A percentile compares a stretch with the other conserved stretches of the same genome.
Evolutionary conservation across 2,329 filamentous ascomycete species (phyloP).

Genomic region (Monosporascus sp.): DNA sequence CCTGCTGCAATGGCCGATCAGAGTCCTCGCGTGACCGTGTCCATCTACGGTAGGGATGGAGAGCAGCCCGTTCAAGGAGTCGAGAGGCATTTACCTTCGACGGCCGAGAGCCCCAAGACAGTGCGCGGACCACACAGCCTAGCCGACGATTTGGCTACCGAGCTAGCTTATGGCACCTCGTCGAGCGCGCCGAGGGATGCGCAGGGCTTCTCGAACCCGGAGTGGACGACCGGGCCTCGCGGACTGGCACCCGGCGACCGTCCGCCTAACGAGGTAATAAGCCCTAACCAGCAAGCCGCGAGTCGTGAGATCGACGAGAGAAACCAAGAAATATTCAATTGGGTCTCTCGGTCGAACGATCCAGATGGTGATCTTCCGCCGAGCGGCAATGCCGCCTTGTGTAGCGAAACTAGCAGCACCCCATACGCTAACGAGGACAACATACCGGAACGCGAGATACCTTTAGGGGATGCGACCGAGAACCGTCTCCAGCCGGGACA

Average conservation of each 20-base stretch:
- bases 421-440: slow-evolving; percentile 26
- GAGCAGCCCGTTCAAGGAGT: slow-evolving; percentile 29
- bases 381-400: slow-evolving; percentile 5
- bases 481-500: slow-evolving; percentile 45
- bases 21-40: slow-evolving; percentile 52
- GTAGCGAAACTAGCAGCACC: slow-evolving; percentile 4
- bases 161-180: slow-evolving; percentile 12
- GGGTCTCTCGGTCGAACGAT: slow-evolving; percentile 35
- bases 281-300: slow-evolving; percentile 43
- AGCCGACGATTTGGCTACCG: slow-evolving; percentile 32
- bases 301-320: slow-evolving; percentile 37
- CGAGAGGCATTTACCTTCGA: slow-evolving; percentile 31
- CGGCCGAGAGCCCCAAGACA: slow-evolving; percentile 30
- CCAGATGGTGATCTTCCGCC: slow-evolving; percentile 4
- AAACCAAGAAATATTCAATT: slow-evolving; percentile 45
- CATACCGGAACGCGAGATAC: slow-evolving; percentile 36
- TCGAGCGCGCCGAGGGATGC: slow-evolving; percentile 31
- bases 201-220: slow-evolving; percentile 35
- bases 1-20: slow-evolving; percentile 37
- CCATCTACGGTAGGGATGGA: slow-evolving; percentile 45
- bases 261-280: slow-evolving; percentile 36
- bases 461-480: slow-evolving; percentile 40
- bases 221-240: slow-evolving; percentile 33
- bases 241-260: slow-evolving; percentile 45
- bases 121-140: slow-evolving; percentile 28